Base-by-base conservation (phyloP, 1,139 yeast genomes). In the Taphrina deformans region DNA sequence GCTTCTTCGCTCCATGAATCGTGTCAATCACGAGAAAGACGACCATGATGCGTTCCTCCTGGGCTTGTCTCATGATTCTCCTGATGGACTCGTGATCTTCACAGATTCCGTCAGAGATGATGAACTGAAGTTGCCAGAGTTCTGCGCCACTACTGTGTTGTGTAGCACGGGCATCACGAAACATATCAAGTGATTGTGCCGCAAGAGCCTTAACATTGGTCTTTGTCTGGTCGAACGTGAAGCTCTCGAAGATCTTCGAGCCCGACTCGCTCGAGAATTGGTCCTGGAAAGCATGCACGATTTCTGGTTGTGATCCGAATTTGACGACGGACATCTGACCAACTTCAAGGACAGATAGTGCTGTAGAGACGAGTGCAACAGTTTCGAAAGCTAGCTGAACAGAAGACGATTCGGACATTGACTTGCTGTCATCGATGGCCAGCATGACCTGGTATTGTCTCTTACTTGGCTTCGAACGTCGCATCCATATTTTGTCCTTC, bases 401-500 rank as follows among this genome's bases (percentile, higher is more conserved):
- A 29, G 96, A 86, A 29, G 70, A 70, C 40, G 97, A 88, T 75
- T 93, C 98, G 67, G 93, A 85, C 99, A 95, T 95, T 0, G 98
- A 92, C 75, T 90, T 91, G 53, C 99, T 93, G 75, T 95, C 97
- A 78, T 95, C 99, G 59, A 95, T 89, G 0, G 99, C 93, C 70
- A 95, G 88, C 97, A 95, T 89, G 69, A 95, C 88, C 78, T 95
- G 99, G 76, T 93, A 95, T 75, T 92, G 96, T 72, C 99, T 86
- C 78, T 95, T 93, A 70, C 96, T 89, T 65, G 99, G 99, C 75
- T 93, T 93, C 7, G 98, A 92, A 77, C 99, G 85, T 74, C 97
- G 85, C 79, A 95, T 82, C 99, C 99, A 95, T 69, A 95, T 95
- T 80, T 95, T 95, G 76, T 95, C 99, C 76, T 93, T 93, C 73